phyloP scores from a whole-genome alignment of 176 grass and related monocot species.

The Juncus inflexus region DNA sequence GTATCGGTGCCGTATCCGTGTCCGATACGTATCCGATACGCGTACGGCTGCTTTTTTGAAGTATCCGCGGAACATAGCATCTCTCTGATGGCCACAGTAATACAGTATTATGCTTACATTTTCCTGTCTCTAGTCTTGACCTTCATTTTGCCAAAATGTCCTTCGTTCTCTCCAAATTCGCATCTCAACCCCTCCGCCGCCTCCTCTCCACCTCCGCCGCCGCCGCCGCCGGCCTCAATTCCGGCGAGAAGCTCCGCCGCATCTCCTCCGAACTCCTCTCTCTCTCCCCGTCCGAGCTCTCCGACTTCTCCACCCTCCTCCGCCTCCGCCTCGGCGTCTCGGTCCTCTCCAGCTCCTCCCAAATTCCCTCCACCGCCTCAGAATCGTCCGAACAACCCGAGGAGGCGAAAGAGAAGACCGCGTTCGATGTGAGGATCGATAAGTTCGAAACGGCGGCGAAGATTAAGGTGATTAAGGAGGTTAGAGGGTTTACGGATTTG shows the following conservation, averaged over 20 bases:
- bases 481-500: conserved; percentile 78
- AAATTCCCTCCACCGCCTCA: not conserved
- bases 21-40: no score
- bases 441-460: conserved; percentile 91
- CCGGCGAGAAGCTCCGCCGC: conserved; percentile 7
- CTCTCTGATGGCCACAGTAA: no score
- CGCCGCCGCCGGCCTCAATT: not conserved
- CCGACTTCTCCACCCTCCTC: conserved; percentile 27
- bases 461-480: conserved; percentile 99
- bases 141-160: conserved; percentile 14
- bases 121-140: no score
- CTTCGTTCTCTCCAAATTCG: conserved; percentile 24
- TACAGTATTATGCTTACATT: no score
- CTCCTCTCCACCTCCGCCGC: conserved; percentile 14
- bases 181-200: conserved; percentile 14
- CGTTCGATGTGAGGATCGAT: conserved; percentile 63
- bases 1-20: no score
- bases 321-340: conserved; percentile 18
- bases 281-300: conserved; percentile 24
- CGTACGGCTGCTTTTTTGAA: no score
- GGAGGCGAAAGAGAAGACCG: conserved; percentile 35
- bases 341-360: not conserved
- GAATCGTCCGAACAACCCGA: conserved; percentile 8
- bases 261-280: conserved; percentile 19
- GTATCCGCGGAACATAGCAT: no score